phyloP scores from a whole-genome alignment of 495 filamentous ascomycete species.

The Neurospora sp. region DNA sequence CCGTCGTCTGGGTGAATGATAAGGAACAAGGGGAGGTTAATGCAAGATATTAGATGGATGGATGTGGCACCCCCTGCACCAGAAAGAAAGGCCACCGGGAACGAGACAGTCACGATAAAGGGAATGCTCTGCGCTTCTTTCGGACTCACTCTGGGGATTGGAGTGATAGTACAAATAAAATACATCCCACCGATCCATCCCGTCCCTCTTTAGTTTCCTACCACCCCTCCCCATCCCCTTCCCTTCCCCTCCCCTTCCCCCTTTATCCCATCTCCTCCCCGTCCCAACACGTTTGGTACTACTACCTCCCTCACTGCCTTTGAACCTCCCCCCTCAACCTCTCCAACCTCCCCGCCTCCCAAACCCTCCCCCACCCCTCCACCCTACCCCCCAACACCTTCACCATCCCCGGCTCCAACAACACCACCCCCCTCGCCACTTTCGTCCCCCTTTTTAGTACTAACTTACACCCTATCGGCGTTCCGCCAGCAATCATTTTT shows the following conservation, averaged over 20 bases:
- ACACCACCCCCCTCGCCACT: slow-evolving; percentile 66
- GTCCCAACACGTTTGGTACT: no score
- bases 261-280: not conserved
- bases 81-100: no score
- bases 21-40: no score
- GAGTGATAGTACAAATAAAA: no score
- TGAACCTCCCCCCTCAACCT: slow-evolving; percentile 53
- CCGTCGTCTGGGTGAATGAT: no score
- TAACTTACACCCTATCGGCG: slow-evolving; percentile 74
- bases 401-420: slow-evolving; percentile 57
- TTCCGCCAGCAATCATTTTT: slow-evolving; percentile 49
- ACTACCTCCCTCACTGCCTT: not conserved
- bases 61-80: no score
- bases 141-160: no score
- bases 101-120: no score
- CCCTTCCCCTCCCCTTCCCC: not conserved
- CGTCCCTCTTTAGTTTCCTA: no score
- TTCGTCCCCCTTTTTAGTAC: slow-evolving; percentile 50
- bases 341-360: slow-evolving; percentile 64
- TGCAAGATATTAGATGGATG: no score
- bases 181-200: no score
- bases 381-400: slow-evolving; percentile 78
- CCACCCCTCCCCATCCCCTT: not conserved
- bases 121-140: not conserved
- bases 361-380: slow-evolving; percentile 64